Percentiles rank a stretch among this genome's conserved stretches.
These are phyloP conservation scores for Binderoboletus segoi DNA, from an alignment of 1,284 basidiomycete species.

Conservation along the genomic window DNA sequence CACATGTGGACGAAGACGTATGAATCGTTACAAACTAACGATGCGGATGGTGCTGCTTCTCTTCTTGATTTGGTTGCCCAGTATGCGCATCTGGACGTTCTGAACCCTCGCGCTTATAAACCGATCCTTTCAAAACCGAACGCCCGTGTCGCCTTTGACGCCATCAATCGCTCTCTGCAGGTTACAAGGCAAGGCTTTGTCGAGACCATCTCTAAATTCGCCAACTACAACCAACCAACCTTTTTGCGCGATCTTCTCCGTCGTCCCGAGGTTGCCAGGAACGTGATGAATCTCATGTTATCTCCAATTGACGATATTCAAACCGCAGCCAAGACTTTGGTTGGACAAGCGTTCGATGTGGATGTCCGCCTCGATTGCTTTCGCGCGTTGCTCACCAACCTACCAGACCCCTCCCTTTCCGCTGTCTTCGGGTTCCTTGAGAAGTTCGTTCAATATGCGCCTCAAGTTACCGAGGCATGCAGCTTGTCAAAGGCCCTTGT, in stretches of 20 bases:
- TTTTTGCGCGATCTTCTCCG: constrained; percentile 55
- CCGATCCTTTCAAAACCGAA: constrained; percentile 39
- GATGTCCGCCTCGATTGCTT: constrained; percentile 88
- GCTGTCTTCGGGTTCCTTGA: constrained; percentile 70
- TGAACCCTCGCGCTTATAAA: constrained; percentile 55
- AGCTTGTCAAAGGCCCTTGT: constrained; percentile 85
- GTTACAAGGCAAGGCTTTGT: constrained; percentile 64
- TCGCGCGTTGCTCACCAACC: constrained; percentile 68
- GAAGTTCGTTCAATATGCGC: constrained; percentile 65
- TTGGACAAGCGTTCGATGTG: constrained; percentile 82
- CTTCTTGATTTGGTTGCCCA: constrained; percentile 60
- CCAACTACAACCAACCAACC: constrained; percentile 56
- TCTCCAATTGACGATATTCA: constrained; percentile 80
- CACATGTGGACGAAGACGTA: constrained; percentile 75
- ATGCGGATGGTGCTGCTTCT: constrained; percentile 57
- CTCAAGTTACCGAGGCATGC: constrained; percentile 79
- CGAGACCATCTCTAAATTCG: constrained; percentile 60
- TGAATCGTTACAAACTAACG: constrained; percentile 55
- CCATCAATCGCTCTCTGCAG: constrained; percentile 61
- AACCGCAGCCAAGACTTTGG: constrained; percentile 70
- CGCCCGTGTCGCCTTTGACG: constrained; percentile 41
- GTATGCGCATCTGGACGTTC: constrained; percentile 66
- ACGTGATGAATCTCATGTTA: constrained; percentile 70
- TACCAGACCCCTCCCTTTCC: constrained; percentile 64
- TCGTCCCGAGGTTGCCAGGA: constrained; percentile 52